phyloP scores from a whole-genome alignment of 2,329 filamentous ascomycete species.

The Fusarium sp. region DNA sequence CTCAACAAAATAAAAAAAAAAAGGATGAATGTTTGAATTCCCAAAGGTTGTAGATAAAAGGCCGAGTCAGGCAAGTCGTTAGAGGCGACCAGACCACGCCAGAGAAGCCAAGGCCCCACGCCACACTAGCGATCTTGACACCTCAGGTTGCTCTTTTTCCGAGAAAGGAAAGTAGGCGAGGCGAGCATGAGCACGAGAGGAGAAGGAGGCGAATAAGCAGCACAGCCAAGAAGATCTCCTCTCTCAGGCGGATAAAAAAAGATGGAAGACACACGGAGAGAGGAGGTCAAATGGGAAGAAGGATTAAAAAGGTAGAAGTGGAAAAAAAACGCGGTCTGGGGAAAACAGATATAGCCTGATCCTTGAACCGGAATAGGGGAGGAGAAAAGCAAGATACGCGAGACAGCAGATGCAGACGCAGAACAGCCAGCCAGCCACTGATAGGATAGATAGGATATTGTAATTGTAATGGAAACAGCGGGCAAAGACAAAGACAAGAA shows the following conservation, averaged over 20 bases:
- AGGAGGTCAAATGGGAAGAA: constrained; percentile 9
- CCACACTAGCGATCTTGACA: constrained; percentile 17
- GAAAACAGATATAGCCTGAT: neutral
- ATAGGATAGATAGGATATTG: neutral
- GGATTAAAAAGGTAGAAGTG: constrained; percentile 1
- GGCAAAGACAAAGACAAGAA: neutral
- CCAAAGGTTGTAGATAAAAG: constrained; percentile 6
- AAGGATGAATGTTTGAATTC: constrained; percentile 2
- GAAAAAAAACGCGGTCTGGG: constrained; percentile 9
- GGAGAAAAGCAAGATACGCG: constrained; percentile 17
- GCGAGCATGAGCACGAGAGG: neutral
- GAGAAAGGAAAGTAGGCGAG: constrained; percentile 16
- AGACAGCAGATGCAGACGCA: constrained; percentile 1
- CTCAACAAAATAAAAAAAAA: neutral
- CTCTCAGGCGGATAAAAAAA: neutral
- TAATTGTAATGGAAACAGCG: neutral
- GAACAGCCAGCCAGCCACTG: neutral
- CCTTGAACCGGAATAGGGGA: constrained; percentile 10
- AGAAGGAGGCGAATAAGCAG: constrained; percentile 2
- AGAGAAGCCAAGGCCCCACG: constrained; percentile 1
- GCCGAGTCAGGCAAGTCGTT: constrained; percentile 24
- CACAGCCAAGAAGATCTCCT: neutral
- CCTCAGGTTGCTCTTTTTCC: constrained; percentile 33
- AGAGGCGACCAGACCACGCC: neutral
- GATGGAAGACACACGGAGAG: constrained; percentile 5